A percentile compares a stretch with the other conserved stretches of the same genome.
Conservation (phyloP, 768 basidiomycete species). For the Cystoderma amianthinum region DNA sequence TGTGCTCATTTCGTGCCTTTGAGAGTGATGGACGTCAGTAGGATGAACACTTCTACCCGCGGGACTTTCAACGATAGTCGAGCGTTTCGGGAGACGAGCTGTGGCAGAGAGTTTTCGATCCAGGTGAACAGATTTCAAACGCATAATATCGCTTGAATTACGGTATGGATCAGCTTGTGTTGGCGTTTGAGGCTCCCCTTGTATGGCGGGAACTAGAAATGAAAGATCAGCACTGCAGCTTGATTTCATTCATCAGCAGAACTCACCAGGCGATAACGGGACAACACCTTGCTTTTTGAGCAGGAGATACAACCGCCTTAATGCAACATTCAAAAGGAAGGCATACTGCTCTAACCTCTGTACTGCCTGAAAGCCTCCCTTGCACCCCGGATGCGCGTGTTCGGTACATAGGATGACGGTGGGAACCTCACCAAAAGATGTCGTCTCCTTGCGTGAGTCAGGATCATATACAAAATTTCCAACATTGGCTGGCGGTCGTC, state of each 20-base stretch:
- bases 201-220: conserved; percentile 14
- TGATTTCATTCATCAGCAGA: too few species aligned
- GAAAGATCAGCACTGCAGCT: too few species aligned
- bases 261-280: conserved; percentile 68
- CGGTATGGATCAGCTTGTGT: conserved; percentile 72
- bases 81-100: conserved; percentile 85
- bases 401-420: conserved; percentile 70
- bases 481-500: conserved; percentile 78
- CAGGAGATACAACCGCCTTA: conserved; percentile 82
- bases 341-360: conserved; percentile 96
- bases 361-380: conserved; percentile 81
- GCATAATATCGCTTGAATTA: conserved; percentile 85
- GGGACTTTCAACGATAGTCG: conserved; percentile 94
- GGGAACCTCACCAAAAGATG: conserved; percentile 69
- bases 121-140: conserved; percentile 90
- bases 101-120: conserved; percentile 95
- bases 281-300: conserved; percentile 88
- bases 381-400: conserved; percentile 63
- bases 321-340: conserved; percentile 91
- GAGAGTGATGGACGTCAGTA: conserved; percentile 45
- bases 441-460: conserved; percentile 59
- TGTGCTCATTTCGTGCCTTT: conserved; percentile 34
- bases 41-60: conserved; percentile 80
- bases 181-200: conserved; percentile 22
- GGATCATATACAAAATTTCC: conserved; percentile 71